Base-by-base conservation (phyloP, 106 monocot genomes). In the Iris macrosiphon region DNA sequence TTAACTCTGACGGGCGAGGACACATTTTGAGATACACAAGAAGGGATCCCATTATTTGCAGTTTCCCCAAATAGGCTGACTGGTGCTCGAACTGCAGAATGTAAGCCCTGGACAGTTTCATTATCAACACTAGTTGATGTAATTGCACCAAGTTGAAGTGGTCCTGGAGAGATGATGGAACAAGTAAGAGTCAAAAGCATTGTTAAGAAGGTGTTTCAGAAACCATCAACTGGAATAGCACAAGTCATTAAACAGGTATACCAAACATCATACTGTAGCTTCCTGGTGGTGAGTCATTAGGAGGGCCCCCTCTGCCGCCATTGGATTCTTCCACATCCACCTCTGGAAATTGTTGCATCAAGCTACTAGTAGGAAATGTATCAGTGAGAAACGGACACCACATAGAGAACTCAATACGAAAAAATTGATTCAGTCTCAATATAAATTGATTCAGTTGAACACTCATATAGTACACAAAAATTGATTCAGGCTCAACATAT, bases 1-100 rank as follows among this genome's bases (percentile, higher is more conserved):
- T 58, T n/a, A 47, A 77, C 66, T 16, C 74, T 62, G 13, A 71
- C 54, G 0, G 74, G 70, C 35, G 74, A 78, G 45, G 87, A 68
- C 33, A 72, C 35, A 31, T 44, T 78, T 22, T 68, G 81, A 35
- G 67, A 55, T 39, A 67, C 31, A 25, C 63, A 56, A 7, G 77
- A 77, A 31, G 86, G 64, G 18, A 68, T 49, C 30, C 73, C 73
- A 13, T 41, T 42, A 25, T 74, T 42, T 59, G 64, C 32, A 3
- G 55, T 49, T 1, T 72, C 83, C 61, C 73, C 11, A 40, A 78
- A 52, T 61, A 74, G 70, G 73, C 19, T 70, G 13, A 73, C 38
- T 22, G 79, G 74, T 48, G 68, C 42, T 45, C 57, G 79, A 22
- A 69, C n/a, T 12, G 71, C 27, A 45, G 89, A 66, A 29, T 11